Base-by-base conservation (phyloP, 805 yeast genomes). In the Candida multigemmis region DNA sequence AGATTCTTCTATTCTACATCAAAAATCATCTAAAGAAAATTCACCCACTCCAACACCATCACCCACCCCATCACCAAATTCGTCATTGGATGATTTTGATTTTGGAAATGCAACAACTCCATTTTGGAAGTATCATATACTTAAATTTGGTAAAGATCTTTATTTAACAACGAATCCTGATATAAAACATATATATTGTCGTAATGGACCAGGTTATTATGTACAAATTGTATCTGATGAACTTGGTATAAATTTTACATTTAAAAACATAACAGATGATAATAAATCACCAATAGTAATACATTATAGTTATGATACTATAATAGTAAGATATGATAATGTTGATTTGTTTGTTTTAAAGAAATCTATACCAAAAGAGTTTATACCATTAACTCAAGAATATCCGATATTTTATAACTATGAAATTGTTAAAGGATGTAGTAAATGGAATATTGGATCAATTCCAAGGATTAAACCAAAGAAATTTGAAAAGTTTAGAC, bases 131-230 rank as follows among this genome's bases (percentile, higher is more conserved):
- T 79, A 77, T 40, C 86, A 79, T 42, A 53, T 77, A 4, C 43
- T 73, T 14, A 64, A 60, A 28, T 53, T 73, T 27, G 74, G 75
- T 7, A 62, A 59, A 21, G 75, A 70, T 37, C 50, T 74, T 24
- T 77, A 76, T 42, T 42, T 78, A 24, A 68, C 85, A 1, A 78
- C 87, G 0, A 78, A 74, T 38, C 86, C 86, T 0, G 75, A 73
- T 13, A 48, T 59, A 12, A 64, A 68, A 34, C 85, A 78, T 43
- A 46, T 70, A 19, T 68, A 65, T 36, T 68, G 79, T 28, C 54
- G 80, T 17, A 60, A 63, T 36, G 82, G 74, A 0, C 85, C 85
- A 0, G 74, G 82, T 3, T 74, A 70, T 40, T 71, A 65, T 37
- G 70, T 77, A 10, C 63, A 64, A 26, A 38, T 67, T n/a, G n/a